Evolutionary conservation across 1,284 basidiomycete genomes (phyloP).

Genomic region (Tylopilus sp.): DNA sequence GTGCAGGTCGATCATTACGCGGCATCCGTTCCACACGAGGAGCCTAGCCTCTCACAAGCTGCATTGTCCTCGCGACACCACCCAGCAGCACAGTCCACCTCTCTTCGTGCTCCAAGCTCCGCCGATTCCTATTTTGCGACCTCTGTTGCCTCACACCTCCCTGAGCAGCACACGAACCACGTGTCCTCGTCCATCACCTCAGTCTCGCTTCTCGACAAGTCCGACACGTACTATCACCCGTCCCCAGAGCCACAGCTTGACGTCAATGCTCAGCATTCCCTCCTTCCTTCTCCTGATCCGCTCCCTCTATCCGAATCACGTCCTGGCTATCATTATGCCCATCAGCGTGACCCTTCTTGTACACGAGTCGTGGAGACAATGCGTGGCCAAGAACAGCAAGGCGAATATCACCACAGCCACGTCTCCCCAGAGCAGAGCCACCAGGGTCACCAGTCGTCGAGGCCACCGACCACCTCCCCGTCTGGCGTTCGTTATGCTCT

Average conservation of each 20-base stretch:
- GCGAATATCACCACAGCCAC: conserved; percentile 28
- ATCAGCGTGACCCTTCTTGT: conserved; percentile 26
- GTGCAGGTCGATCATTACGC: conserved; percentile 37
- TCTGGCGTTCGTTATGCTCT: conserved; percentile 20
- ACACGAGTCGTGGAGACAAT: conserved; percentile 28
- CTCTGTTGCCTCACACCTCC: conserved; percentile 18
- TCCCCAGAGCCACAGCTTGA: conserved; percentile 31
- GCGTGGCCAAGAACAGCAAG: conserved; percentile 26
- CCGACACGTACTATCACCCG: conserved; percentile 26
- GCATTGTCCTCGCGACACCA: conserved; percentile 24
- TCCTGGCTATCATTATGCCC: conserved; percentile 31
- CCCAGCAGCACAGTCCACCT: conserved; percentile 16
- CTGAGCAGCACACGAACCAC: conserved; percentile 25
- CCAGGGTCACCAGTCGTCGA: conserved; percentile 17
- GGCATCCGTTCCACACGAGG: conserved; percentile 31
- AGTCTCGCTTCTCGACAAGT: conserved; percentile 27
- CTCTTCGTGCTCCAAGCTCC: conserved; percentile 21
- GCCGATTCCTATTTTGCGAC: conserved; percentile 28
- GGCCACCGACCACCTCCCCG: conserved; percentile 16
- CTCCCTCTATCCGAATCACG: conserved; percentile 31
- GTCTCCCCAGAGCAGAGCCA: conserved; percentile 19
- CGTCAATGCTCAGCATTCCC: conserved; percentile 28
- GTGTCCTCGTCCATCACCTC: conserved; percentile 32
- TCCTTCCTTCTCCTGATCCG: conserved; percentile 30
- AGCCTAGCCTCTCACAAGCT: conserved; percentile 27